These are phyloP conservation scores for Myrica gale DNA, from an alignment of 306 rosid species.

Conservation along the genomic window DNA sequence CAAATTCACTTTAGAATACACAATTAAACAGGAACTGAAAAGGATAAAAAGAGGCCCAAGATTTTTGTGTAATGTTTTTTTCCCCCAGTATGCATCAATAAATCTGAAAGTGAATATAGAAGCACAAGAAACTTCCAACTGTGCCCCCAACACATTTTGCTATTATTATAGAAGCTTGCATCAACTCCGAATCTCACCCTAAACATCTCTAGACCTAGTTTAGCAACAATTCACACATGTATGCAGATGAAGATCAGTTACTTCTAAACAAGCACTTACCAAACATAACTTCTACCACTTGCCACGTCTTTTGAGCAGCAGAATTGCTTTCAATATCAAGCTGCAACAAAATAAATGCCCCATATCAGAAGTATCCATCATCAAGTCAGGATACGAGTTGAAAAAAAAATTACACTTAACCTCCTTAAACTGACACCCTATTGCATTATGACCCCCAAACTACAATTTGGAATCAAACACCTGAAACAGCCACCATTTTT, in stretches of 20 bases:
- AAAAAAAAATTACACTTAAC: too few relatives aligned
- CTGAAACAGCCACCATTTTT: too few relatives aligned
- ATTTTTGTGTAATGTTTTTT: neutral
- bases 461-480: too few relatives aligned
- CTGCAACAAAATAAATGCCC: constrained; percentile 49
- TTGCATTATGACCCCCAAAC: too few relatives aligned
- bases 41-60: neutral
- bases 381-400: neutral
- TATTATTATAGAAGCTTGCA: neutral
- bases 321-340: constrained; percentile 78
- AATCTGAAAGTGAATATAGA: neutral
- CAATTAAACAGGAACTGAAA: neutral
- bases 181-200: neutral
- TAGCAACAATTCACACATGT: neutral
- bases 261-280: constrained; percentile 55
- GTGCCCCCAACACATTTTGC: neutral
- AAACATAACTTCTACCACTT: constrained; percentile 70
- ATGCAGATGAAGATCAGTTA: constrained; percentile 5
- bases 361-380: constrained; percentile 23
- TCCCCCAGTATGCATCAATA: neutral
- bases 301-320: constrained; percentile 81
- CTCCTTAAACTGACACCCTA: too few relatives aligned
- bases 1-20: neutral
- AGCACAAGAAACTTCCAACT: neutral
- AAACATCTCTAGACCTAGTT: neutral